A percentile compares a stretch with the other conserved stretches of the same genome.
Conservation (phyloP, 371 early-diverging fungal genomes). For the Mucor saturninus region DNA sequence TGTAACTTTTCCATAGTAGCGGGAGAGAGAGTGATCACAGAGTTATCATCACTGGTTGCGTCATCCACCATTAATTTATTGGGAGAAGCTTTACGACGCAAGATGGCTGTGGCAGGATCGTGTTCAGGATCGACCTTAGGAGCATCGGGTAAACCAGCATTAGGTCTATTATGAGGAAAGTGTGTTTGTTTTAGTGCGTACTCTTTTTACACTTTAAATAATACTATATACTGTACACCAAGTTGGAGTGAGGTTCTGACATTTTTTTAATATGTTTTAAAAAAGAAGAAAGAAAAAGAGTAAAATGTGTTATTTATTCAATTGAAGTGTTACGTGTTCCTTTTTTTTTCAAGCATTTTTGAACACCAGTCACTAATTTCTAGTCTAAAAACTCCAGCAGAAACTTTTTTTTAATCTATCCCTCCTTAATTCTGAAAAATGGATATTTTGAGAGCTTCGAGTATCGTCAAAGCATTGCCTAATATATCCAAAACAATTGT, state of each 20-base stretch:
- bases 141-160: conserved; percentile 45
- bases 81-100: conserved; percentile 92
- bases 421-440: not conserved
- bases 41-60: conserved; percentile 95
- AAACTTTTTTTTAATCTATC: not conserved
- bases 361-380: too few relatives aligned
- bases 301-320: not conserved
- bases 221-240: not conserved
- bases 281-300: not conserved
- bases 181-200: not conserved
- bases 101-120: conserved; percentile 92
- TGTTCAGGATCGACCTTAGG: conserved; percentile 61
- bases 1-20: conserved; percentile 92
- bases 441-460: conserved; percentile 35
- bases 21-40: conserved; percentile 84
- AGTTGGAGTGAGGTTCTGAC: conserved; percentile 3
- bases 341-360: too few relatives aligned
- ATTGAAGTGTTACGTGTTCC: not conserved
- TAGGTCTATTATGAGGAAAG: conserved; percentile 35
- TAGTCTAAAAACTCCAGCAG: too few relatives aligned
- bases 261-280: not conserved
- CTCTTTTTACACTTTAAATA: not conserved
- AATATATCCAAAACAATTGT: conserved; percentile 48
- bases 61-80: conserved; percentile 98
- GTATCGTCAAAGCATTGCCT: conserved; percentile 41